Conservation (phyloP, 306 rosid genomes). For the Castanea crenata region DNA sequence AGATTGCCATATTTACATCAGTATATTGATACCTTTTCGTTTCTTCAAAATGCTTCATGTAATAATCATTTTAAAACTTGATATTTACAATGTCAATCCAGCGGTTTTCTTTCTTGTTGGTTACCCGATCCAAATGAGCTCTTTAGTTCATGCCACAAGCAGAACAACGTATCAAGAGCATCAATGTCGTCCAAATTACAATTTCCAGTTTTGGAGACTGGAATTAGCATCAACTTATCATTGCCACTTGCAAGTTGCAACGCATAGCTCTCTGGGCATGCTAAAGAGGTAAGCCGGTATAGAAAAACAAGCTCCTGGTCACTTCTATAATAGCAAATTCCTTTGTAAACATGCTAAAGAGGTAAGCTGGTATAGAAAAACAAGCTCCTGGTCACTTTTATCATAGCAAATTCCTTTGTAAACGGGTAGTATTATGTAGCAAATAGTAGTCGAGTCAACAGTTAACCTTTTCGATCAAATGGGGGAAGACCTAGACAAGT, state of each 20-base stretch:
- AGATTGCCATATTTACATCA: too few relatives aligned
- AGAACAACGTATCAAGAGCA: conserved; percentile 58
- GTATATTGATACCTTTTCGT: background rate
- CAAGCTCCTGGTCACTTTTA: conserved; percentile 51
- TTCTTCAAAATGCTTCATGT: background rate
- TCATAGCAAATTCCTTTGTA: conserved; percentile 77
- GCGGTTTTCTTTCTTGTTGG: background rate
- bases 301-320: conserved; percentile 71
- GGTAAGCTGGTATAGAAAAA: conserved; percentile 75
- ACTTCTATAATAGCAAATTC: conserved; percentile 22
- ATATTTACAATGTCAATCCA: background rate
- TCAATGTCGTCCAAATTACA: conserved; percentile 42
- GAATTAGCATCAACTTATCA: conserved; percentile 56
- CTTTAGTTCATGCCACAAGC: conserved; percentile 71
- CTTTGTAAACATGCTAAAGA: conserved; percentile 81
- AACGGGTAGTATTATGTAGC: conserved; percentile 94
- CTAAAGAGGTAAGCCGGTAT: conserved; percentile 69
- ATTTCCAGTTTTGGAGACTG: conserved; percentile 40
- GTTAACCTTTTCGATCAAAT: conserved; percentile 77
- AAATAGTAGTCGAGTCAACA: conserved; percentile 57
- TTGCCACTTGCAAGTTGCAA: conserved; percentile 96
- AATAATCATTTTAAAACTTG: background rate
- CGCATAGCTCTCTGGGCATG: conserved; percentile 93
- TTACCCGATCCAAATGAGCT: conserved; percentile 45
- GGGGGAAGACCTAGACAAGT: conserved; percentile 68